Evolutionary conservation across 2,329 filamentous ascomycete species (phyloP).

Genomic region (Colletotrichum costaricense): DNA sequence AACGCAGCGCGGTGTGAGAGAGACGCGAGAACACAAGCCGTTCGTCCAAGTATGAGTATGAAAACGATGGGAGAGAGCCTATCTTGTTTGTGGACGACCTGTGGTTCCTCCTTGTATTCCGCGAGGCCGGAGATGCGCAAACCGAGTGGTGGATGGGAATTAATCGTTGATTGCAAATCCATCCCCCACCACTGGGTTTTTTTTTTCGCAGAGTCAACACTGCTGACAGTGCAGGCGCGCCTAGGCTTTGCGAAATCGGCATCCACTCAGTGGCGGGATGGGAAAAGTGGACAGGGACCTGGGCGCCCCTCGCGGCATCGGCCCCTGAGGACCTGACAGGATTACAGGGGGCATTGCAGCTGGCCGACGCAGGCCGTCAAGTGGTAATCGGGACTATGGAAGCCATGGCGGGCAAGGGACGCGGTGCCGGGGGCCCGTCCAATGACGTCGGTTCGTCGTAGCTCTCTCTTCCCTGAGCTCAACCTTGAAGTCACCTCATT

Average conservation of each 20-base stretch:
- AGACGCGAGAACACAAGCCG: background rate
- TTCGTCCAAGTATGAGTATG: background rate
- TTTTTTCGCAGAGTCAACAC: constrained; percentile 4
- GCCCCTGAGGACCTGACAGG: background rate
- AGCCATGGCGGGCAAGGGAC: background rate
- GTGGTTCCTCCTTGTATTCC: background rate
- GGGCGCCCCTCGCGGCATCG: constrained; percentile 23
- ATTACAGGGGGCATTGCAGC: constrained; percentile 8
- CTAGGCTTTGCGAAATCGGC: constrained; percentile 33
- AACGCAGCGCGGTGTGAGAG: background rate
- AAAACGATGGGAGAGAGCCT: background rate
- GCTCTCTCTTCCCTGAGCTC: background rate
- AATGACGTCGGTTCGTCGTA: constrained; percentile 30
- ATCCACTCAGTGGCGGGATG: constrained; percentile 22
- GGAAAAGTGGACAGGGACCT: background rate
- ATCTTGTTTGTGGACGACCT: background rate
- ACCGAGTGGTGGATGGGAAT: background rate
- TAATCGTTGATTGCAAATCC: constrained; percentile 36
- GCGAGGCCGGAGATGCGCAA: constrained; percentile 35
- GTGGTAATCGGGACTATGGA: no score
- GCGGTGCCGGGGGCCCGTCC: constrained; percentile 7
- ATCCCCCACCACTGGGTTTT: constrained; percentile 34
- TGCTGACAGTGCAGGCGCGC: background rate
- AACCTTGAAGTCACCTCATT: constrained; percentile 12
- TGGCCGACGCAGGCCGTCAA: background rate